These are phyloP conservation scores for Geotrichum aggregatum DNA, from an alignment of 1,139 yeast species.

Conservation along the genomic window DNA sequence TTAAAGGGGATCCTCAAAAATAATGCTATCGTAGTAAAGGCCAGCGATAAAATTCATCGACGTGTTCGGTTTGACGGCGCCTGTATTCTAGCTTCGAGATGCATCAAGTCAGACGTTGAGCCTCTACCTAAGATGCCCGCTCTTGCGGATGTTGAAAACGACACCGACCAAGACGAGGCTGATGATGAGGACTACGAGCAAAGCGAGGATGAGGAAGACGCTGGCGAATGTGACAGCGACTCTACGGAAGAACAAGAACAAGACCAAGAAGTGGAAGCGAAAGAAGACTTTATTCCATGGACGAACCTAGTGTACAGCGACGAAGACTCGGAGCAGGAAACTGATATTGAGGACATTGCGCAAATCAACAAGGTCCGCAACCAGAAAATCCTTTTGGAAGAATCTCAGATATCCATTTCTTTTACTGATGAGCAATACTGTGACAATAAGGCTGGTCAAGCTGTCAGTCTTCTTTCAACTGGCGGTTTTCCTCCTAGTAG, in stretches of 20 bases:
- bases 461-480: constrained; percentile 5
- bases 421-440: neutral
- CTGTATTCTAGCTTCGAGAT: constrained; percentile 13
- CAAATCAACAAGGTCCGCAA: constrained; percentile 8
- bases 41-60: neutral
- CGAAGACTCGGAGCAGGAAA: constrained; percentile 8
- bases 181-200: constrained; percentile 12
- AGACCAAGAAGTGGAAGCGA: neutral
- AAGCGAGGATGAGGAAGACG: constrained; percentile 5
- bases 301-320: neutral
- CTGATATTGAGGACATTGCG: constrained; percentile 11
- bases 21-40: neutral
- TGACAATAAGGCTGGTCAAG: neutral
- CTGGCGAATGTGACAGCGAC: neutral
- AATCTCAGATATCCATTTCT: constrained; percentile 2
- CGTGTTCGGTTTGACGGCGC: constrained; percentile 5
- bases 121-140: neutral
- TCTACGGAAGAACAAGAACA: constrained; percentile 4
- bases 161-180: constrained; percentile 5
- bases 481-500: constrained; percentile 12
- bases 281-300: neutral
- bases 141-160: constrained; percentile 2
- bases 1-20: constrained; percentile 5
- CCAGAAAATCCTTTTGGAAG: constrained; percentile 2
- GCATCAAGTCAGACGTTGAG: neutral